Base-by-base conservation (phyloP, 148 eudicot genomes). In the Vaccinium macrocarpon region DNA sequence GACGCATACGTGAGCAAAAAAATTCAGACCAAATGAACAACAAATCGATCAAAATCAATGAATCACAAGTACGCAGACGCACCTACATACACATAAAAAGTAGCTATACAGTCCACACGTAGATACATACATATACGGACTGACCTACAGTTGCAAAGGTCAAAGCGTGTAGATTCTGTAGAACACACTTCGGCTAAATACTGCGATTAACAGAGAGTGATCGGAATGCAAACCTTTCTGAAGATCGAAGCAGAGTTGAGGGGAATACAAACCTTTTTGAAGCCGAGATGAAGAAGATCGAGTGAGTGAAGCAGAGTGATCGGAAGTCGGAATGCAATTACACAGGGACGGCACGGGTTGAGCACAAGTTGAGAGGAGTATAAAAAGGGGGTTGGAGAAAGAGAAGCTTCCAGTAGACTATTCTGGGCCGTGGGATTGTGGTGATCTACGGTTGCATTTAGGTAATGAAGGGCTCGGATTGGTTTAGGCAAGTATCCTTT, bases 321-420 rank as follows among this genome's bases (percentile, higher is more conserved):
- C 27, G 68, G 62, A 56, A 9, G 48, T n/a, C 27, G 68, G 62
- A 56, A 9, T 72, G 50, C 25, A n/a, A 61, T 3, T 6, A 73
- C 78, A 50, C 82, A 80, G 70, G 87, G 55, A 53, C 25, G 82
- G 53, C 88, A 84, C 87, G 86, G 82, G 90, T 25, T 75, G 71
- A 85, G 72, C 87, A 89, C 38, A 35, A 35, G 38, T 35, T 35
- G 4, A 35, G 38, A 35, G 38, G 82, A n/a, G 11, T 49, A 64
- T 61, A 64, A 85, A 59, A 49, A 38, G 23, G 82, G 74, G 78
- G 1, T 14, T 1, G 70, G 76, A 66, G 84, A 18, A 6, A 46
- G 84, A 61, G 90, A 89, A 88, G 76, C 46, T 91, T 89, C 90
- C 70, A 84, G 90, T 76, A 84, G 75, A 16, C 68, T 55, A 14